These are phyloP conservation scores for Melastoma candidum DNA, from an alignment of 441 rosid species.

Conservation along the genomic window DNA sequence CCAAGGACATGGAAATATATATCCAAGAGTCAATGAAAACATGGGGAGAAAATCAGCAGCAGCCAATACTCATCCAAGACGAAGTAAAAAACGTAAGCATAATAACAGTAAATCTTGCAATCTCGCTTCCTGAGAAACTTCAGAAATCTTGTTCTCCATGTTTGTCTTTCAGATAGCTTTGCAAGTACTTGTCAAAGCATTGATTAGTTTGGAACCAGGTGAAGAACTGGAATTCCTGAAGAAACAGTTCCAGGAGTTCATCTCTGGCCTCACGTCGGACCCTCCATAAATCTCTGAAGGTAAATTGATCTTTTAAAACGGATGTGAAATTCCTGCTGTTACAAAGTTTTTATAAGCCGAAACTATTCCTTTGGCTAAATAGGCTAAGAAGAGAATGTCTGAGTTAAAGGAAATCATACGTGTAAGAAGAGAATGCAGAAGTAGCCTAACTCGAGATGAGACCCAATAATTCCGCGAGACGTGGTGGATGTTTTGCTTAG, in stretches of 20 bases:
- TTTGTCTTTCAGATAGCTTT: slow-evolving; percentile 61
- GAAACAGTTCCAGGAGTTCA: slow-evolving; percentile 70
- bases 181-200: slow-evolving; percentile 76
- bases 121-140: neutral
- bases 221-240: slow-evolving; percentile 60
- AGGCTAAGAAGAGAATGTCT: slow-evolving; percentile 94
- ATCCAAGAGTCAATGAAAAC: slow-evolving; percentile 61
- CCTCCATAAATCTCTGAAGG: slow-evolving; percentile 77
- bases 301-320: slow-evolving; percentile 12
- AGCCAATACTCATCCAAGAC: slow-evolving; percentile 65
- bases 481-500: slow-evolving; percentile 69
- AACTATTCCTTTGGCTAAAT: neutral
- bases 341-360: neutral
- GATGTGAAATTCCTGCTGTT: neutral
- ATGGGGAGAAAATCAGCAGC: slow-evolving; percentile 44
- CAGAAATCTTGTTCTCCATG: no score
- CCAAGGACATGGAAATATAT: slow-evolving; percentile 66
- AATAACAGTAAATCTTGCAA: slow-evolving; percentile 20
- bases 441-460: slow-evolving; percentile 9
- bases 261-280: slow-evolving; percentile 91
- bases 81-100: slow-evolving; percentile 59
- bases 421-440: slow-evolving; percentile 23
- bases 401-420: slow-evolving; percentile 42
- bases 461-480: slow-evolving; percentile 33
- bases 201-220: slow-evolving; percentile 87